Evolutionary conservation across 192 early-diverging fungal genomes (phyloP).

Genomic region (Entomortierella beljakovae): DNA sequence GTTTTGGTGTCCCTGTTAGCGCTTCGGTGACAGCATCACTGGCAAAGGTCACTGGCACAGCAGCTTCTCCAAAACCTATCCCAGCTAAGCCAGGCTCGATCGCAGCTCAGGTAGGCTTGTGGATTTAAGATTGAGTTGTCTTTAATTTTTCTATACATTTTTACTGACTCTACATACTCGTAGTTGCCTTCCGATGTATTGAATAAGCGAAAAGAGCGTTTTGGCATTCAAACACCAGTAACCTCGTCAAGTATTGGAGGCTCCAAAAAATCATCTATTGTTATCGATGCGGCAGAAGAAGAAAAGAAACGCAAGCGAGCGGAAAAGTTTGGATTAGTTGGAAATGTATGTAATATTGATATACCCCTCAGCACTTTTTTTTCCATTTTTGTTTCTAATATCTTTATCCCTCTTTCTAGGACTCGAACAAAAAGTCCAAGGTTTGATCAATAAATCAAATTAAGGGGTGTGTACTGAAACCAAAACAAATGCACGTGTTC

Average conservation of each 20-base stretch:
- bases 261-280: neutral
- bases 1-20: constrained; percentile 62
- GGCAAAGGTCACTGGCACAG: constrained; percentile 12
- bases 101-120: constrained; percentile 14
- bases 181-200: constrained; percentile 62
- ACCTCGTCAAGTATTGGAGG: neutral
- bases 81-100: constrained; percentile 34
- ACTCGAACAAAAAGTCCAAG: neutral
- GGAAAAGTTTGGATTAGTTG: constrained; percentile 61
- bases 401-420: neutral
- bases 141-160: neutral
- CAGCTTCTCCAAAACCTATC: constrained; percentile 2
- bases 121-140: too few species aligned
- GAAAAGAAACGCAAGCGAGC: constrained; percentile 76
- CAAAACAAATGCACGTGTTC: neutral
- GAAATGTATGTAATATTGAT: neutral
- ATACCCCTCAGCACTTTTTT: neutral
- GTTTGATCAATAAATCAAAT: neutral
- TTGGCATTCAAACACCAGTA: constrained; percentile 53
- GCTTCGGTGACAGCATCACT: constrained; percentile 16
- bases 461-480: neutral
- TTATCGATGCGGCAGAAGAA: constrained; percentile 61
- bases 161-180: neutral
- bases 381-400: neutral
- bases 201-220: constrained; percentile 64